phyloP scores from a whole-genome alignment of 768 basidiomycete species.

The Lactarius vividus region DNA sequence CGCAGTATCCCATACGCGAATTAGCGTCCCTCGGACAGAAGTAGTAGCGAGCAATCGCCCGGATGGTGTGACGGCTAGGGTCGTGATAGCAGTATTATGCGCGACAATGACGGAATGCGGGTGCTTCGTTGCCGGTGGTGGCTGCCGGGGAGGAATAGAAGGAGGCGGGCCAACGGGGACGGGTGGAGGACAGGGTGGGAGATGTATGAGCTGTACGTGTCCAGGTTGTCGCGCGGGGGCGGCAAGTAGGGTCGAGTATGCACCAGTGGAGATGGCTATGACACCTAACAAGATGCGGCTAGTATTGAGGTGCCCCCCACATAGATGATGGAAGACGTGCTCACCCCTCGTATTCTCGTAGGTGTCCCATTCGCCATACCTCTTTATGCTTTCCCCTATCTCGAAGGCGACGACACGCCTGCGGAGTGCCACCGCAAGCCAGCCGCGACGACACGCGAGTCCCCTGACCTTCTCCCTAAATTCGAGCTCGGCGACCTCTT shows the following conservation, averaged over 20 bases:
- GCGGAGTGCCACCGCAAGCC: conserved; percentile 80
- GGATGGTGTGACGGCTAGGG: conserved; percentile 73
- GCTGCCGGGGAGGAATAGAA: conserved; percentile 50
- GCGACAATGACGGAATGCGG: conserved; percentile 81
- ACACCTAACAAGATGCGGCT: conserved; percentile 50
- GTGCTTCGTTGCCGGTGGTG: conserved; percentile 56
- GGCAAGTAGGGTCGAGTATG: conserved; percentile 76
- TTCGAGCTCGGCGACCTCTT: conserved; percentile 84
- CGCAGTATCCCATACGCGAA: conserved; percentile 80
- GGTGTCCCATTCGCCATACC: conserved; percentile 81
- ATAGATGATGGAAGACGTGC: conserved; percentile 26
- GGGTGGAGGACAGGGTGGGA: conserved; percentile 74
- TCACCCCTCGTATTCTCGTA: conserved; percentile 81
- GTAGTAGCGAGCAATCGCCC: conserved; percentile 82
- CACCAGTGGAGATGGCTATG: conserved; percentile 73
- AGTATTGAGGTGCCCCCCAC: conserved; percentile 6
- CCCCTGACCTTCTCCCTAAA: conserved; percentile 83
- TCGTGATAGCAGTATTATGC: conserved; percentile 75
- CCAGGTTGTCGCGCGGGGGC: conserved; percentile 85
- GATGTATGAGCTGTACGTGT: conserved; percentile 83
- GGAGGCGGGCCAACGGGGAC: conserved; percentile 54
- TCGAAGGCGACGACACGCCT: conserved; percentile 78
- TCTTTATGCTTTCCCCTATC: conserved; percentile 56
- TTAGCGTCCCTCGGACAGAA: conserved; percentile 77
- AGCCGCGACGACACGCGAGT: conserved; percentile 74